phyloP scores from a whole-genome alignment of 179 eudicot genomes.

The Camellia oleifera region DNA sequence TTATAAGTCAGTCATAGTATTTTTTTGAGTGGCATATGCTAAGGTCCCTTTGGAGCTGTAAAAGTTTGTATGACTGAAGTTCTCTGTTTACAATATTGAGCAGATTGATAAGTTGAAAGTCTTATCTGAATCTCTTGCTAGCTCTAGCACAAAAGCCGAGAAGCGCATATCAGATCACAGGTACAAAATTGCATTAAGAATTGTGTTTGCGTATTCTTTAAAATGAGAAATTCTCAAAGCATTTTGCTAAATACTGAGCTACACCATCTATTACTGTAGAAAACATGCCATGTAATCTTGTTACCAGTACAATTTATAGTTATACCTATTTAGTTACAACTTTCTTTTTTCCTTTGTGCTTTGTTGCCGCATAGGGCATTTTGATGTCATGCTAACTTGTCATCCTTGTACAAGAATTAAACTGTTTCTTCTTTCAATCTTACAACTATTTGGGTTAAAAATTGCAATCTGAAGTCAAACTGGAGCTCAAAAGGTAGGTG shows the following conservation, averaged over 20 bases:
- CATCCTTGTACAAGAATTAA: background rate
- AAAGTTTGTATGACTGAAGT: constrained; percentile 12
- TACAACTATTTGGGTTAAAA: background rate
- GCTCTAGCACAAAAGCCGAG: constrained; percentile 81
- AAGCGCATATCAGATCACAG: constrained; percentile 88
- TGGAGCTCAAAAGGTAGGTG: background rate
- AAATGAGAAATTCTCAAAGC: background rate
- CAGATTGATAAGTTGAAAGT: constrained; percentile 97
- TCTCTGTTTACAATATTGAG: background rate
- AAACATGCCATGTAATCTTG: background rate
- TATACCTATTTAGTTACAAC: background rate
- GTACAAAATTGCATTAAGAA: constrained; percentile 31
- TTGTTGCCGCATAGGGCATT: background rate
- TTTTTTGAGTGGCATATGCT: background rate
- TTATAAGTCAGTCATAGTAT: background rate
- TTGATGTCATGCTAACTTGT: background rate
- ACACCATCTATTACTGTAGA: background rate
- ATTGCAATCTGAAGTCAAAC: background rate
- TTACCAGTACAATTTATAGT: background rate
- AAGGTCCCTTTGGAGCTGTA: background rate
- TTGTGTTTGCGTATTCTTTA: background rate
- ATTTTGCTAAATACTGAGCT: background rate
- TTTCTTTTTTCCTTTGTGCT: background rate
- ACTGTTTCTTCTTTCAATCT: background rate
- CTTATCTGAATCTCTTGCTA: constrained; percentile 83